A percentile compares a stretch with the other conserved stretches of the same genome.
phyloP scores from a whole-genome alignment of 495 filamentous ascomycete genomes.

The Aspergillus sclerotioniger region DNA sequence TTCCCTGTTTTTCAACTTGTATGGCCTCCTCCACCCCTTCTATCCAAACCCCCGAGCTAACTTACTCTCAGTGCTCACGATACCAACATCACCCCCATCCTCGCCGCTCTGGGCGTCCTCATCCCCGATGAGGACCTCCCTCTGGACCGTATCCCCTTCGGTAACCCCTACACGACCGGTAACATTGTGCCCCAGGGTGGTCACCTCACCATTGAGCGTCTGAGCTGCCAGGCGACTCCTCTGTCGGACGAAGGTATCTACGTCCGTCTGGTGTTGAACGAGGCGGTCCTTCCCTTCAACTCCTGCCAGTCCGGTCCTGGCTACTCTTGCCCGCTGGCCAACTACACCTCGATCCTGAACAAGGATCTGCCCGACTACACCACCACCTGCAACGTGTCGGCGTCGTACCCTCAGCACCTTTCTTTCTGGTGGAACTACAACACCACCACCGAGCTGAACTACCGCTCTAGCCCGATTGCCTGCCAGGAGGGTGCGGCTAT shows the following conservation, averaged over 20 bases:
- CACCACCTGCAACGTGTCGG: slow-evolving; percentile 3
- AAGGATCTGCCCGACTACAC: slow-evolving; percentile 2
- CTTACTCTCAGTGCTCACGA: not conserved
- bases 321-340: not conserved
- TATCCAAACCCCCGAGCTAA: not conserved
- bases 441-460: slow-evolving; percentile 1
- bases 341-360: slow-evolving; percentile 1
- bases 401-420: slow-evolving; percentile 7
- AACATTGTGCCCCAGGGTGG: slow-evolving; percentile 4
- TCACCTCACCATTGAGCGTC: slow-evolving; percentile 2
- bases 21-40: not conserved
- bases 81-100: slow-evolving; percentile 6
- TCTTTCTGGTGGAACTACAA: slow-evolving; percentile 15
- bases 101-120: slow-evolving; percentile 2
- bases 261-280: slow-evolving; percentile 5
- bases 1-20: slow-evolving; percentile 3
- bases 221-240: slow-evolving; percentile 1
- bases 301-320: not conserved
- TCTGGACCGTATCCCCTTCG: slow-evolving; percentile 5
- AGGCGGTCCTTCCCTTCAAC: not conserved
- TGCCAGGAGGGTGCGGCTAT: not conserved
- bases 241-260: not conserved
- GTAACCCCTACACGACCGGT: slow-evolving; percentile 4
- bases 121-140: slow-evolving; percentile 1
- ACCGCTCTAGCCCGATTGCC: not conserved